These are phyloP conservation scores for Trifolium repens DNA, from an alignment of 306 rosid genomes.

Conservation along the genomic window DNA sequence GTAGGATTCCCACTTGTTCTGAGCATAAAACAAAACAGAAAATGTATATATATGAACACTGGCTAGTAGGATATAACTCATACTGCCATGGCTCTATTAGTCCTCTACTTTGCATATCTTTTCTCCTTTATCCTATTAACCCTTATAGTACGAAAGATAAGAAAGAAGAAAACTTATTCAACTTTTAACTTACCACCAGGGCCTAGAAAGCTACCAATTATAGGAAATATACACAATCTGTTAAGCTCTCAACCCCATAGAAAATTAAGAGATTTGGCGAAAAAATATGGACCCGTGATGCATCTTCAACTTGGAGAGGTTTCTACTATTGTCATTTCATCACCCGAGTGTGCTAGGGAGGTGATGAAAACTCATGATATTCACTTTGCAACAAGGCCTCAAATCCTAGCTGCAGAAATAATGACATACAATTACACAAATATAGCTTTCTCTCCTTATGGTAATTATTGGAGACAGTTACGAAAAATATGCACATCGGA, in stretches of 20 bases:
- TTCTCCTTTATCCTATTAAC: slow-evolving; percentile 3
- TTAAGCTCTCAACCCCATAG: slow-evolving; percentile 30
- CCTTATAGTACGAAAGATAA: not conserved
- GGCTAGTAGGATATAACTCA: not conserved
- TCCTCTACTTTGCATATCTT: not conserved
- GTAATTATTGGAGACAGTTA: slow-evolving; percentile 45
- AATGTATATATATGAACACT: slow-evolving; percentile 21
- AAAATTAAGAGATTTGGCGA: slow-evolving; percentile 45
- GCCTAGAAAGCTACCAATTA: slow-evolving; percentile 47
- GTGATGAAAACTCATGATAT: slow-evolving; percentile 50
- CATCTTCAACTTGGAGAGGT: slow-evolving; percentile 53
- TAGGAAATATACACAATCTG: slow-evolving; percentile 39
- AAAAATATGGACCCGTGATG: slow-evolving; percentile 51
- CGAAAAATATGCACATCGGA: slow-evolving; percentile 42
- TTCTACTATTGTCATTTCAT: slow-evolving; percentile 45
- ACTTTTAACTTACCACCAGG: slow-evolving; percentile 42
- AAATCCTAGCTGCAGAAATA: not conserved
- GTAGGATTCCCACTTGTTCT: too few relatives aligned
- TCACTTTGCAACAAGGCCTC: slow-evolving; percentile 45
- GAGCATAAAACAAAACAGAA: not conserved
- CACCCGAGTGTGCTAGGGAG: slow-evolving; percentile 41
- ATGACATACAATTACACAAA: slow-evolving; percentile 25
- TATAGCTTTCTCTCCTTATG: slow-evolving; percentile 40
- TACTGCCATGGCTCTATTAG: slow-evolving; percentile 3
- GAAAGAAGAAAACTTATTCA: slow-evolving; percentile 1